Percentiles rank a stretch among this genome's conserved stretches.
Conservation (phyloP, 2,329 filamentous ascomycete species). For the Talaromyces rugulosus region DNA sequence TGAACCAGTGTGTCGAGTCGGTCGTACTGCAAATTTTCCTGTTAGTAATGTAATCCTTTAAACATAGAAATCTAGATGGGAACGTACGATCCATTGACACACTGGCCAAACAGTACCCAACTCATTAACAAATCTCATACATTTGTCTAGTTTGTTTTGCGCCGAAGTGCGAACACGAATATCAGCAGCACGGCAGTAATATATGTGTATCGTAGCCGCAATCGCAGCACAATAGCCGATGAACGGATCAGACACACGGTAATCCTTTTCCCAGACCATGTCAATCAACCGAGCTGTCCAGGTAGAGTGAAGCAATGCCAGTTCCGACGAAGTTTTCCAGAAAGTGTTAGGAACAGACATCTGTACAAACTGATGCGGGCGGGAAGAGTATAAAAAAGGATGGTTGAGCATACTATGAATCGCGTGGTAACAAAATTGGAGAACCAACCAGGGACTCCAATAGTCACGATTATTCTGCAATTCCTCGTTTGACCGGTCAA, state of each 20-base stretch:
- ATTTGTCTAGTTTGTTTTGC: constrained; percentile 21
- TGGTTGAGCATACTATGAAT: constrained; percentile 29
- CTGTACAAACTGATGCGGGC: constrained; percentile 18
- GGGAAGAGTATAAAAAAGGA: constrained; percentile 22
- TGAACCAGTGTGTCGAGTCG: constrained; percentile 22
- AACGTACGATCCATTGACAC: constrained; percentile 21
- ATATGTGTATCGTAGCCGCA: constrained; percentile 43
- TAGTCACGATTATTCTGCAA: constrained; percentile 21
- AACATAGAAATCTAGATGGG: not conserved
- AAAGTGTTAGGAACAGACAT: constrained; percentile 48
- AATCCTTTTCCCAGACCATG: constrained; percentile 45
- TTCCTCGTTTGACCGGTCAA: constrained; percentile 14
- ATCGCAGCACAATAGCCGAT: constrained; percentile 46
- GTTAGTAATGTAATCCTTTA: not conserved
- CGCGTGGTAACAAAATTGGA: constrained; percentile 28
- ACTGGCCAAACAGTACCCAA: constrained; percentile 23
- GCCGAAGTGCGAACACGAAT: constrained; percentile 20
- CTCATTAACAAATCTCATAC: constrained; percentile 21
- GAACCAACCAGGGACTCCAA: constrained; percentile 29
- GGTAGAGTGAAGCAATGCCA: constrained; percentile 44
- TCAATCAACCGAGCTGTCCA: constrained; percentile 50
- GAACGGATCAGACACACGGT: constrained; percentile 44
- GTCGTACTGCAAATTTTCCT: constrained; percentile 19
- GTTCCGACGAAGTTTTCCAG: constrained; percentile 45
- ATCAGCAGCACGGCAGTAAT: constrained; percentile 17